Evolutionary conservation across 176 grass and related monocot genomes (phyloP).

Genomic region (Aegilops speltoides): DNA sequence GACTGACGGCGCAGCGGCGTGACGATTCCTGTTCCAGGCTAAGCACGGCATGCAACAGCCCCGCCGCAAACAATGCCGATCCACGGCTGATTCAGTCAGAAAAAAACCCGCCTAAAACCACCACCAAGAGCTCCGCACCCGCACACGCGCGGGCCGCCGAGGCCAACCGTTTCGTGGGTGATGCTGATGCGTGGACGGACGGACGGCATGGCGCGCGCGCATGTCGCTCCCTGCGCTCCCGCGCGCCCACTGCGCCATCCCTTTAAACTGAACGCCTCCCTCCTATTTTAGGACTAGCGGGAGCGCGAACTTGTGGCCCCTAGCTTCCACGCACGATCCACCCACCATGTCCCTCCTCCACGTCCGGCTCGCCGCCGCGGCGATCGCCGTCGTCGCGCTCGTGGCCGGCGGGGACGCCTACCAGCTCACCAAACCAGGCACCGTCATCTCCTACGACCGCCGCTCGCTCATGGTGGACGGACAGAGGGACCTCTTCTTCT

Average conservation of each 20-base stretch:
- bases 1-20: no score
- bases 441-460: slow-evolving; percentile 55
- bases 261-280: neutral
- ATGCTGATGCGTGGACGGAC: neutral
- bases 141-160: neutral
- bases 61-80: no score
- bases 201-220: neutral
- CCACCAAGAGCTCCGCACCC: neutral
- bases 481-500: slow-evolving; percentile 69
- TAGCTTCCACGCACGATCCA: neutral
- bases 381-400: neutral
- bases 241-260: neutral
- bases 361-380: slow-evolving; percentile 12
- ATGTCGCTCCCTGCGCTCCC: slow-evolving; percentile 21
- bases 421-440: slow-evolving; percentile 10
- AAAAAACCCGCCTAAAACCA: neutral
- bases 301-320: slow-evolving; percentile 2
- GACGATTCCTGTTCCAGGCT: no score
- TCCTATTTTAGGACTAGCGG: slow-evolving; percentile 34
- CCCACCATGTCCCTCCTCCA: slow-evolving; percentile 6
- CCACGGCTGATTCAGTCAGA: neutral
- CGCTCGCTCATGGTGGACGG: slow-evolving; percentile 80
- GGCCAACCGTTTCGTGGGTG: neutral
- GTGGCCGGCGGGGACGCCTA: slow-evolving; percentile 7
- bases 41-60: no score